Evolutionary conservation across 139 green algal genomes (phyloP).

Genomic region (Chlamydomonas sp.): DNA sequence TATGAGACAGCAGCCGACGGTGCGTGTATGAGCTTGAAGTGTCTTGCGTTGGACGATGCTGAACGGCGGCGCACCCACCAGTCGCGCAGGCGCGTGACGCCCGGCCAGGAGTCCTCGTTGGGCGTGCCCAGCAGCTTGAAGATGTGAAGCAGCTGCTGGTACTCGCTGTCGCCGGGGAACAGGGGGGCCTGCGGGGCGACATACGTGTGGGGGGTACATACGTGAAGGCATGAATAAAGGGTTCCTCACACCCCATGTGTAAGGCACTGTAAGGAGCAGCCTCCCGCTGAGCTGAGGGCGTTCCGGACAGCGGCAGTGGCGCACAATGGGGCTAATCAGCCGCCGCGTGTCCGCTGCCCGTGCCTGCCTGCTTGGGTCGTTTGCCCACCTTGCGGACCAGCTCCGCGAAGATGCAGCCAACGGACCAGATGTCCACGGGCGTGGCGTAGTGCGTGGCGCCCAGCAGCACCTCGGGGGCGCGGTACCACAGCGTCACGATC

Average conservation of each 20-base stretch:
- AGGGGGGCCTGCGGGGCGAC: slow-evolving; percentile 73
- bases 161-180: slow-evolving; percentile 92
- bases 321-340: no score
- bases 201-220: slow-evolving; percentile 8
- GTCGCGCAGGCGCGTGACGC: slow-evolving; percentile 70
- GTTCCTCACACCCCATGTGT: no score
- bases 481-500: slow-evolving; percentile 99
- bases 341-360: no score
- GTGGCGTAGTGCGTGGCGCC: slow-evolving; percentile 95
- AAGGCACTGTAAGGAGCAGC: no score
- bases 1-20: no score
- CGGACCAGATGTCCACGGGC: slow-evolving; percentile 98
- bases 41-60: no score
- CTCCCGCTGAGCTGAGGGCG: no score
- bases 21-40: no score
- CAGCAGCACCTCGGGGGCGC: slow-evolving; percentile 97
- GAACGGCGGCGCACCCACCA: slow-evolving; percentile 47
- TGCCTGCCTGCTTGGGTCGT: no score
- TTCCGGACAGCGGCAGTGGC: background rate
- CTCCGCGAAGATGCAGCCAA: slow-evolving; percentile 99
- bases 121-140: slow-evolving; percentile 91
- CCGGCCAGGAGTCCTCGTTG: slow-evolving; percentile 78
- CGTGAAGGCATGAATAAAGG: no score
- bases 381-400: slow-evolving; percentile 69
- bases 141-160: slow-evolving; percentile 93